Evolutionary conservation across 768 basidiomycete genomes (phyloP).

Genomic region (Kwoniella sp.): DNA sequence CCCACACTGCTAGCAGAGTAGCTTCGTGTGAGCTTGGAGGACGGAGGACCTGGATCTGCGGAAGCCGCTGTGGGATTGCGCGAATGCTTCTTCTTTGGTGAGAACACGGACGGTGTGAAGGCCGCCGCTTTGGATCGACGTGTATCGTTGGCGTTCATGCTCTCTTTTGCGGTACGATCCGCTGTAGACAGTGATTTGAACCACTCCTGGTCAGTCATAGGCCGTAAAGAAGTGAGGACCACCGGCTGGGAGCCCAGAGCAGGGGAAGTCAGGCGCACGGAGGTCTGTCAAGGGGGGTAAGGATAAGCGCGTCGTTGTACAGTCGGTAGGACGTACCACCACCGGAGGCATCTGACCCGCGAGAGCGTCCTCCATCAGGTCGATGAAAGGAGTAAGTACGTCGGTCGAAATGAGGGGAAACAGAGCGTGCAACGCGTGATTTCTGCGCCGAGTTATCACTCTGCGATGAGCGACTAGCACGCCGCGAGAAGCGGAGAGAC

Average conservation of each 20-base stretch:
- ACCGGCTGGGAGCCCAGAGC: slow-evolving; percentile 45
- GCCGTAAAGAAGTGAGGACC: slow-evolving; percentile 41
- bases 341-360: slow-evolving; percentile 46
- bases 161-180: no score
- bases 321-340: slow-evolving; percentile 27
- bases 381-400: slow-evolving; percentile 48
- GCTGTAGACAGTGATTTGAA: slow-evolving; percentile 28
- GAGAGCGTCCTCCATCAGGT: slow-evolving; percentile 50
- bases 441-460: slow-evolving; percentile 13
- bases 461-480: no score
- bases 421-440: slow-evolving; percentile 44
- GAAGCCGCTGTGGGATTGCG: no score
- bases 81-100: no score
- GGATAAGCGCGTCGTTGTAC: background rate
- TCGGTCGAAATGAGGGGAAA: slow-evolving; percentile 49
- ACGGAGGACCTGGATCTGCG: no score
- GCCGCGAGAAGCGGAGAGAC: background rate
- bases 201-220: slow-evolving; percentile 49
- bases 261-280: slow-evolving; percentile 43
- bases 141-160: no score
- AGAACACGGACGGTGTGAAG: no score
- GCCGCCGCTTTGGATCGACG: no score
- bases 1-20: no score
- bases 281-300: slow-evolving; percentile 26
- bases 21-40: no score